Evolutionary conservation across 1,139 yeast genomes (phyloP), one percentile per base, ranked within the genome.

Genomic region (Cylindricascospora bacillispora): DNA sequence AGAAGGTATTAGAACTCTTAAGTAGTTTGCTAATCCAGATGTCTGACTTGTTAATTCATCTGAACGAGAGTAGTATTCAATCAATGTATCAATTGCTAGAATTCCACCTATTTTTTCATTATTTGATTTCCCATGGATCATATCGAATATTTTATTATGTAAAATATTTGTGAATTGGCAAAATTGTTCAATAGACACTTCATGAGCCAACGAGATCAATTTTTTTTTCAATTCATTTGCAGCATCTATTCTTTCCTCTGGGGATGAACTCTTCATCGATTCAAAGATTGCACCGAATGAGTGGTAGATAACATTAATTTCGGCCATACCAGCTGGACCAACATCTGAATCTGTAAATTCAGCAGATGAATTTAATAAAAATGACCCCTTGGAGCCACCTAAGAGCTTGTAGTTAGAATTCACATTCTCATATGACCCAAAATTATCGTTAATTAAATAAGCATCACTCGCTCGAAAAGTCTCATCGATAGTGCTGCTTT

Each of bases 31-130:
- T 49, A 82, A 74, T 38, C 97, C 63, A 5, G 95, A 85, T 3
- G 93, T 82, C 54, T 83, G 85, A 31, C 82, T 82, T 18, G 93
- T 85, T 44, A 78, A 71, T 44, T 82, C 93, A 44, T 78, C 86
- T 29, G 75, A 81, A 16, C 70, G 70, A 3, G 70, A 65, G 47
- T 81, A 89, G 45, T 77, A 78, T 40, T 77, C 85, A 33, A 89
- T 81, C 40, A 89, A 65, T n/a, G 92, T 74, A 54, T 83, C 92
- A 37, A 89, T 77, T 6, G 95, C 97, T 13, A 83, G 71, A 23
- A 86, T 78, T 22, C 95, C 97, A 6, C 97, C 97, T 23, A 86
- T 65, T 39, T 81, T 76, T 39, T 78, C 85, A 18, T 66, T 59
- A 2, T 75, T 60, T 41, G 79, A 89, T 10, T 73, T 69, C 7